Evolutionary conservation across 2,329 filamentous ascomycete species (phyloP).

Genomic region (Cladosporium sphaerospermum): DNA sequence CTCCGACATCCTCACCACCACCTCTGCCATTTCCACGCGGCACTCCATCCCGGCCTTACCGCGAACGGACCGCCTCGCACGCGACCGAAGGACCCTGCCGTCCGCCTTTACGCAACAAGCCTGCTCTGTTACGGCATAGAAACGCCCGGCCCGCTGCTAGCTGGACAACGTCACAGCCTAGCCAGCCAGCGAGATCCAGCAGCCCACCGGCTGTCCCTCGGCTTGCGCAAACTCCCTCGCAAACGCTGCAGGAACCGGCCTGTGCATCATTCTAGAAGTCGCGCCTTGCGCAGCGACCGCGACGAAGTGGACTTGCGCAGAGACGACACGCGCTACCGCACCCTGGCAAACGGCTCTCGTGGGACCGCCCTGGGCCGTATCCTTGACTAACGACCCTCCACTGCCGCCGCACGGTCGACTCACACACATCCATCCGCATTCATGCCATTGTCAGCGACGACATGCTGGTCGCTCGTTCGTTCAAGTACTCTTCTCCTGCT

Average conservation of each 20-base stretch:
- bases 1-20: not conserved
- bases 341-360: constrained; percentile 3
- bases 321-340: not conserved
- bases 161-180: constrained; percentile 8
- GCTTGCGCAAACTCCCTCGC: constrained; percentile 6
- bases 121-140: constrained; percentile 4
- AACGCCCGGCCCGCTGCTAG: constrained; percentile 1
- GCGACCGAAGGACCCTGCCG: constrained; percentile 4
- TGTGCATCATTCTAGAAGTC: constrained; percentile 12
- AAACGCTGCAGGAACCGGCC: constrained; percentile 11
- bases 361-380: not conserved
- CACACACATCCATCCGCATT: constrained; percentile 10
- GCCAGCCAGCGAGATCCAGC: not conserved
- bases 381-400: constrained; percentile 9
- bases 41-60: not conserved
- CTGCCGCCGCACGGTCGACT: constrained; percentile 6
- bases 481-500: constrained; percentile 32
- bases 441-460: constrained; percentile 11
- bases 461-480: constrained; percentile 44
- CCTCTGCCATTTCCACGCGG: not conserved
- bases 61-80: constrained; percentile 4
- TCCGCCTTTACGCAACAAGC: not conserved
- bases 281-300: not conserved
- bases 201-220: constrained; percentile 7
- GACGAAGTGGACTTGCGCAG: not conserved